Conservation (phyloP, 2,329 filamentous ascomycete species). For the Xylariaceae sp. region DNA sequence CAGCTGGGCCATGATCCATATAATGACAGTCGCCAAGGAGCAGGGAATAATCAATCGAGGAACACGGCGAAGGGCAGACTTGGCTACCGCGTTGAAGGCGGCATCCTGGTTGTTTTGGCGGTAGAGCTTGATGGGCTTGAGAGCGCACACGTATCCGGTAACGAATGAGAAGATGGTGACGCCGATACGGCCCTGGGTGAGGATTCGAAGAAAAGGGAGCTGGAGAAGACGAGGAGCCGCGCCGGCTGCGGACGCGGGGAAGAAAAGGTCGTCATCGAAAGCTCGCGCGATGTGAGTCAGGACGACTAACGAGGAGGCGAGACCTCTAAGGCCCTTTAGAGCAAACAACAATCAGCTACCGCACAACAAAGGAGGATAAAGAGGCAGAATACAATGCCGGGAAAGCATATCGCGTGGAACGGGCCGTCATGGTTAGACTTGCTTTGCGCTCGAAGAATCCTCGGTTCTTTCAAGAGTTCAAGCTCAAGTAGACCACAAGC, state of each 20-base stretch:
- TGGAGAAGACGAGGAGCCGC: slow-evolving; percentile 48
- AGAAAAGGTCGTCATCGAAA: slow-evolving; percentile 47
- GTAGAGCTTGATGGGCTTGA: slow-evolving; percentile 54
- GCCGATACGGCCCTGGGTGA: slow-evolving; percentile 57
- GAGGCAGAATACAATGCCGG: background rate
- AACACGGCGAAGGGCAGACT: slow-evolving; percentile 53
- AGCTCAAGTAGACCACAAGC: background rate
- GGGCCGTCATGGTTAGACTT: background rate
- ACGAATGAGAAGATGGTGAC: slow-evolving; percentile 63
- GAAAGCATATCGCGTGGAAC: background rate
- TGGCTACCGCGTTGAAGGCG: slow-evolving; percentile 49
- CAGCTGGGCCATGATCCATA: slow-evolving; percentile 49
- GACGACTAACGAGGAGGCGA: slow-evolving; percentile 51
- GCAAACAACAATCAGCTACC: slow-evolving; percentile 1
- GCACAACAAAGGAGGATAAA: background rate
- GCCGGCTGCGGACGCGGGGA: slow-evolving; percentile 40
- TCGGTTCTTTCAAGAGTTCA: background rate
- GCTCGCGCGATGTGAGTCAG: slow-evolving; percentile 48
- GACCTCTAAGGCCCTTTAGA: slow-evolving; percentile 48
- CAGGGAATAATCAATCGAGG: slow-evolving; percentile 55
- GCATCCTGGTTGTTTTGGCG: slow-evolving; percentile 49
- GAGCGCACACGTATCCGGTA: slow-evolving; percentile 58
- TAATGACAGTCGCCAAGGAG: slow-evolving; percentile 47
- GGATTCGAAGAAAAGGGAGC: slow-evolving; percentile 53
- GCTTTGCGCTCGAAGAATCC: background rate